These are phyloP conservation scores for Mycosphaerella arachidis DNA, from an alignment of 2,329 filamentous ascomycete genomes.

Conservation along the genomic window DNA sequence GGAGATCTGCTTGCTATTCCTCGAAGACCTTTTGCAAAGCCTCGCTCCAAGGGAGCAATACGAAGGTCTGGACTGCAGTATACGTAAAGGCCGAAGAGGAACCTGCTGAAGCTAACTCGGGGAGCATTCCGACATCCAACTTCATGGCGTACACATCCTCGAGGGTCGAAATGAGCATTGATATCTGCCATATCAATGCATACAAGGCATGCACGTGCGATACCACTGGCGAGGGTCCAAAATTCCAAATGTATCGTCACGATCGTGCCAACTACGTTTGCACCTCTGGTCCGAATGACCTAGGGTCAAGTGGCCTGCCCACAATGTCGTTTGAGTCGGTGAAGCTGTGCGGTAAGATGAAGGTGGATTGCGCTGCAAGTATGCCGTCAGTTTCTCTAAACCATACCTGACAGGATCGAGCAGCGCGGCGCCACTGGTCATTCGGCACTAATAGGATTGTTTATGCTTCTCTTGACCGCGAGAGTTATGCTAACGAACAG, in stretches of 20 bases:
- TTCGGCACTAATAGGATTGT: not conserved
- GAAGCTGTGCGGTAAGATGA: not conserved
- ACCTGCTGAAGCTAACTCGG: conserved; percentile 1
- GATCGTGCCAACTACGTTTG: no score
- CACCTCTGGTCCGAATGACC: not conserved
- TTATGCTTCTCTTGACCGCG: not conserved
- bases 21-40: not conserved
- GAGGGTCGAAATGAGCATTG: conserved; percentile 8
- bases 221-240: not conserved
- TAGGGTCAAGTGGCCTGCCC: not conserved
- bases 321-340: not conserved
- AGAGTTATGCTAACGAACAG: not conserved
- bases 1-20: not conserved
- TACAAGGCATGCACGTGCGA: conserved; percentile 1
- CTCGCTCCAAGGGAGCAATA: not conserved
- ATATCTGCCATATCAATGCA: not conserved
- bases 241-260: not conserved
- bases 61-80: not conserved
- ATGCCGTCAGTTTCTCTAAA: no score
- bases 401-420: no score
- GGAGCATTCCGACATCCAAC: conserved; percentile 7
- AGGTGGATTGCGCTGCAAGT: no score
- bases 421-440: no score
- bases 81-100: conserved; percentile 1
- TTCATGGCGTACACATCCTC: conserved; percentile 2